Conservation (phyloP, 257 asterid species). For the Solanum sejunctum region DNA sequence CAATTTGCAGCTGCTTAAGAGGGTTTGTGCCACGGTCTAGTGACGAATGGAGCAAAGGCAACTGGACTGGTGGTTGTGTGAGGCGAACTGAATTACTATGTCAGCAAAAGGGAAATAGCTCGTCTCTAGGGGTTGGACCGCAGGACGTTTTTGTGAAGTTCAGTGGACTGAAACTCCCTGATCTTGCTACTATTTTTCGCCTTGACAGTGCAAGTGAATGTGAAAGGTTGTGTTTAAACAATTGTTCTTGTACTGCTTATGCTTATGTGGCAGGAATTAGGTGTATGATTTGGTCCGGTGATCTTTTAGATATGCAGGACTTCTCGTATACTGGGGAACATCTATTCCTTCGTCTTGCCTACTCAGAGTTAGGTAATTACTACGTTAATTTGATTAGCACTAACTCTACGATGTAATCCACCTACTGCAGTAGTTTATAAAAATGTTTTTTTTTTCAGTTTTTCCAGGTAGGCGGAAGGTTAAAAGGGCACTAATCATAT, state of each 20-base stretch:
- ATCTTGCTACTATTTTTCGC: background rate
- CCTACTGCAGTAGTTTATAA: background rate
- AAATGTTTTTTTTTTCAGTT: background rate
- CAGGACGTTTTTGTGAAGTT: slow-evolving; percentile 12
- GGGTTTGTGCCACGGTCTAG: slow-evolving; percentile 9
- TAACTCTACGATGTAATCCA: background rate
- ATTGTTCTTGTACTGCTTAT: slow-evolving; percentile 26
- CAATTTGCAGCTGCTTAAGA: slow-evolving; percentile 11
- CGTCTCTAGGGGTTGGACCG: background rate
- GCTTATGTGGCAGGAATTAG: slow-evolving; percentile 12
- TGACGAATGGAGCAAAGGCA: slow-evolving; percentile 13
- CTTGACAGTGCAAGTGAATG: background rate
- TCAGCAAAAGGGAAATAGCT: background rate
- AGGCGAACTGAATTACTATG: slow-evolving; percentile 10
- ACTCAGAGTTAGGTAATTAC: slow-evolving; percentile 6
- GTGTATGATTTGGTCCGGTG: slow-evolving; percentile 22
- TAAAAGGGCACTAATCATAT: background rate
- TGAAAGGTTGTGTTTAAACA: slow-evolving; percentile 9
- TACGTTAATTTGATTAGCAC: background rate
- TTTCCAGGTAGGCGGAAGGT: slow-evolving; percentile 1
- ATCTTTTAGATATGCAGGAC: slow-evolving; percentile 13
- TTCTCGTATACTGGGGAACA: slow-evolving; percentile 3
- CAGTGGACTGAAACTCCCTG: slow-evolving; percentile 19
- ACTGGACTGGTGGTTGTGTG: slow-evolving; percentile 21
- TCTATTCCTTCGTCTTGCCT: slow-evolving; percentile 12